Evolutionary conservation across 495 filamentous ascomycete genomes (phyloP).

Genomic region (Neurospora pannonica): DNA sequence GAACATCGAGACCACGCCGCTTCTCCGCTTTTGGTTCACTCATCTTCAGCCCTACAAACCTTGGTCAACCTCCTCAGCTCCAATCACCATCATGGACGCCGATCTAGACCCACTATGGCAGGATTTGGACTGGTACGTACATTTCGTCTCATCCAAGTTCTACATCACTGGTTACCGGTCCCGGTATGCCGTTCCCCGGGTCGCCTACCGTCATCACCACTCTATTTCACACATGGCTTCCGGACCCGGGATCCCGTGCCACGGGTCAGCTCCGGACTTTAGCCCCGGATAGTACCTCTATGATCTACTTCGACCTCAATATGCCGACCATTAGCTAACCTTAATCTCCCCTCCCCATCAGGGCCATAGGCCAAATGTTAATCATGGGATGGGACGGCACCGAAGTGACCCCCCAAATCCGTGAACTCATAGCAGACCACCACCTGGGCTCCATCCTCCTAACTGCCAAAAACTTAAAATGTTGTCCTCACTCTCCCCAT

Average conservation of each 20-base stretch:
- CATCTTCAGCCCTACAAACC: background rate
- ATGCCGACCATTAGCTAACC: slow-evolving; percentile 1
- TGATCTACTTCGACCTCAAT: background rate
- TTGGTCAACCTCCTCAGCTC: background rate
- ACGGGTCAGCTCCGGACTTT: background rate
- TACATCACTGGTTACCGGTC: background rate
- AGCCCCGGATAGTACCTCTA: slow-evolving; percentile 1
- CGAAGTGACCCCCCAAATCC: slow-evolving; percentile 75
- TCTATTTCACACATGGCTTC: background rate
- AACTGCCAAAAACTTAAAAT: slow-evolving; percentile 87
- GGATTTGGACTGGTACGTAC: slow-evolving; percentile 50
- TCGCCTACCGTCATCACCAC: background rate
- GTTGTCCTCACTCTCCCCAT: slow-evolving; percentile 32
- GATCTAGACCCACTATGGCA: slow-evolving; percentile 62
- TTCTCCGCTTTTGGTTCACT: background rate
- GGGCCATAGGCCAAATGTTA: slow-evolving; percentile 78
- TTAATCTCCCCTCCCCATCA: slow-evolving; percentile 9
- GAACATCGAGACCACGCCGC: background rate
- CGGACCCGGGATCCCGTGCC: background rate
- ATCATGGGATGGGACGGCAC: slow-evolving; percentile 96
- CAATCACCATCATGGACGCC: slow-evolving; percentile 35
- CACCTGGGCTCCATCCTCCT: slow-evolving; percentile 68
- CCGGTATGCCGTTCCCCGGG: background rate
- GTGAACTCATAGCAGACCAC: slow-evolving; percentile 73
- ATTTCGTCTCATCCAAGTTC: background rate